Percentiles rank a stretch among this genome's conserved stretches.
Evolutionary conservation across 345 rosid genomes (phyloP).

Genomic region (Camelina sativa): DNA sequence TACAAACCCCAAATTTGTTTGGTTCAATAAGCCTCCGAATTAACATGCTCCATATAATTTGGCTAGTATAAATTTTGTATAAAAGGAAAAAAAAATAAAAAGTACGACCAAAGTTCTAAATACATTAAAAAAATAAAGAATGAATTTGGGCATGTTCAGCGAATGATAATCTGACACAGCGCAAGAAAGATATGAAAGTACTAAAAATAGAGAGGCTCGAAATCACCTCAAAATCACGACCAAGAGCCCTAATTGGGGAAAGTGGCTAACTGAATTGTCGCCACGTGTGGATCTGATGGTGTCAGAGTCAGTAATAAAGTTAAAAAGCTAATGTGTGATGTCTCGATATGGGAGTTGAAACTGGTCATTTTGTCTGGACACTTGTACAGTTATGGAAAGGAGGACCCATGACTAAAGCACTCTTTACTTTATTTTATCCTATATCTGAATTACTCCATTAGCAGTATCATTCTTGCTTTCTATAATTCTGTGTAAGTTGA

Average conservation of each 20-base stretch:
- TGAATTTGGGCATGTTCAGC: constrained; percentile 22
- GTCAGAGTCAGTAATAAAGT: constrained; percentile 35
- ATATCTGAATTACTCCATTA: neutral
- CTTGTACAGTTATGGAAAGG: constrained; percentile 32
- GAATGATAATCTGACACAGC: constrained; percentile 17
- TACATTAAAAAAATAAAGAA: neutral
- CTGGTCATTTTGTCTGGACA: constrained; percentile 42
- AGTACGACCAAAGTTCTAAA: neutral
- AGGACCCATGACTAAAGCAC: neutral
- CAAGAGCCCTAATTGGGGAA: constrained; percentile 31
- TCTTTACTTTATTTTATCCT: neutral
- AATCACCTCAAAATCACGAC: constrained; percentile 21
- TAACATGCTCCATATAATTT: neutral
- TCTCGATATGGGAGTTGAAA: constrained; percentile 27
- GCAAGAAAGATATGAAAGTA: neutral
- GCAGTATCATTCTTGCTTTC: neutral
- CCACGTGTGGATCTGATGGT: constrained; percentile 26
- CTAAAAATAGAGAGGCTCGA: constrained; percentile 13
- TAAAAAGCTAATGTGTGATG: constrained; percentile 13
- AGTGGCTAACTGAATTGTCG: constrained; percentile 6
- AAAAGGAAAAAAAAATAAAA: neutral
- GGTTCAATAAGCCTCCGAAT: neutral
- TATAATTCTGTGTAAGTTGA: neutral
- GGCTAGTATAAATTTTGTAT: no score
- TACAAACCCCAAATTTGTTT: neutral